A percentile compares a stretch with the other conserved stretches of the same genome.
Conservation (phyloP, 2,329 filamentous ascomycete species). For the Aureobasidium zeae region DNA sequence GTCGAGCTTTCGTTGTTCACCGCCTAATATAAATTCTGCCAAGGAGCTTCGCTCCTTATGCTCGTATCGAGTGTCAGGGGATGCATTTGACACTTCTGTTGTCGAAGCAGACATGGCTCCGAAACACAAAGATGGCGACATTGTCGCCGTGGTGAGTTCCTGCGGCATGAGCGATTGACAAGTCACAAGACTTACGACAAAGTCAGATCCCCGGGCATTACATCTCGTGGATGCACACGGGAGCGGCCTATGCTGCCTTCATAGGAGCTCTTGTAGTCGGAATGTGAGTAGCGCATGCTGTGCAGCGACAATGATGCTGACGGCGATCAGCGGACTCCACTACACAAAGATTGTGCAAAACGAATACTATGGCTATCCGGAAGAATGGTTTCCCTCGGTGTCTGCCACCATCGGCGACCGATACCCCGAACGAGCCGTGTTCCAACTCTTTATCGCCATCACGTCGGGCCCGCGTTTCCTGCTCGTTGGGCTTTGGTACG, state of each 20-base stretch:
- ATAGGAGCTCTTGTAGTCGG: slow-evolving; percentile 77
- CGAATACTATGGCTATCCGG: slow-evolving; percentile 72
- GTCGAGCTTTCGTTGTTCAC: not conserved
- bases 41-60: not conserved
- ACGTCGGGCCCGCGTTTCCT: slow-evolving; percentile 89
- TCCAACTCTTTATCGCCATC: slow-evolving; percentile 94
- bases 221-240: slow-evolving; percentile 82
- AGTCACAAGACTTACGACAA: not conserved
- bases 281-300: slow-evolving; percentile 25
- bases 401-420: slow-evolving; percentile 95
- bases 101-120: slow-evolving; percentile 42
- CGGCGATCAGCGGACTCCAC: slow-evolving; percentile 56
- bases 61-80: slow-evolving; percentile 3
- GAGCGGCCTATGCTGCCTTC: slow-evolving; percentile 76
- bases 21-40: slow-evolving; percentile 2
- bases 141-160: slow-evolving; percentile 47
- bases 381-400: slow-evolving; percentile 34
- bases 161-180: not conserved
- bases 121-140: slow-evolving; percentile 54
- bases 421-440: slow-evolving; percentile 92
- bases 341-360: slow-evolving; percentile 98
- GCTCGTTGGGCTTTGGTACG: slow-evolving; percentile 84
- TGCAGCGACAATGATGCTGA: slow-evolving; percentile 11
- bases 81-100: not conserved
- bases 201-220: slow-evolving; percentile 71